Evolutionary conservation across 2,329 filamentous ascomycete species (phyloP).

Genomic region (Lachnellula arida): DNA sequence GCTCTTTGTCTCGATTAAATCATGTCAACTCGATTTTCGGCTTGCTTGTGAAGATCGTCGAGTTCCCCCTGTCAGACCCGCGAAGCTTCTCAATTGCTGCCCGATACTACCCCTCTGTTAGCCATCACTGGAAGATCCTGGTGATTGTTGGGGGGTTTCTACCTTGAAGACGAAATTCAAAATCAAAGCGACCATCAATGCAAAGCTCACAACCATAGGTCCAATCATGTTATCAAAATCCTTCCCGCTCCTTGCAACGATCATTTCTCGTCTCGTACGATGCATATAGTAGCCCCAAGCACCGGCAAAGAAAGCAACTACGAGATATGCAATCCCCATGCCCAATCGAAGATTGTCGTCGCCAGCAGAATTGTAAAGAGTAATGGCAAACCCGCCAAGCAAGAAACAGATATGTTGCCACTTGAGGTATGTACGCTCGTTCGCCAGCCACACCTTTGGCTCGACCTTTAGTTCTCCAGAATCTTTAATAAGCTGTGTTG

Average conservation of each 20-base stretch:
- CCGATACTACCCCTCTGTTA: conserved; percentile 22
- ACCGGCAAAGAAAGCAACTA: conserved; percentile 77
- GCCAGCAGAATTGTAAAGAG: conserved; percentile 83
- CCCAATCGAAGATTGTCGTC: conserved; percentile 69
- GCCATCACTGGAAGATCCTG: neutral
- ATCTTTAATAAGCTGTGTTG: conserved; percentile 89
- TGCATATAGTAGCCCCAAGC: conserved; percentile 86
- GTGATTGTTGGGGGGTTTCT: conserved; percentile 11
- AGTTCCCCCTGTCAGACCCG: conserved; percentile 6
- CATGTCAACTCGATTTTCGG: conserved; percentile 17
- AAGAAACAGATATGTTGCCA: conserved; percentile 95
- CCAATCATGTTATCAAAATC: conserved; percentile 90
- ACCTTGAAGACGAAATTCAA: conserved; percentile 89
- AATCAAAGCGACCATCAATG: conserved; percentile 71
- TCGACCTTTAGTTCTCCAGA: conserved; percentile 87
- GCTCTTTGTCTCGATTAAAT: neutral
- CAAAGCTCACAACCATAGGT: conserved; percentile 75
- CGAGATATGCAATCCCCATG: conserved; percentile 79
- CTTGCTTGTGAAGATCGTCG: neutral
- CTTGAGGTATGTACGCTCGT: conserved; percentile 96
- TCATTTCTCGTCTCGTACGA: conserved; percentile 69
- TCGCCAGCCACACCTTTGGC: conserved; percentile 97
- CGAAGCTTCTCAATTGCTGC: conserved; percentile 18
- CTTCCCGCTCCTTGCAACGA: conserved; percentile 78
- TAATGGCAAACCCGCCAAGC: conserved; percentile 76